Evolutionary conservation across 495 filamentous ascomycete genomes (phyloP).

Genomic region (Lophium mytilinum): DNA sequence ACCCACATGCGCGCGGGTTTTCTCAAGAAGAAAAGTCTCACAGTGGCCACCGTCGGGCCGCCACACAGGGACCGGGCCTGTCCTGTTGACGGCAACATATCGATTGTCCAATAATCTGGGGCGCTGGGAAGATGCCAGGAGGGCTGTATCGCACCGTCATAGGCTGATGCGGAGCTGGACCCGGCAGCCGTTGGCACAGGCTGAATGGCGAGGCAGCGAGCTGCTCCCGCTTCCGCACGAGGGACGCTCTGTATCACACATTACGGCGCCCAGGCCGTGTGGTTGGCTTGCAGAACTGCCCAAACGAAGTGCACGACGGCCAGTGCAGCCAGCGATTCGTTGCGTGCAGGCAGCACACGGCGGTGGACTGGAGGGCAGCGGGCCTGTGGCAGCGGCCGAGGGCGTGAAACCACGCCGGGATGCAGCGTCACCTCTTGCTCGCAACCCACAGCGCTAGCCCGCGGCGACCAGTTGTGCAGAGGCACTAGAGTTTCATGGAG

Average conservation of each 20-base stretch:
- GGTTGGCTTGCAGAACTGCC: neutral
- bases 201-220: neutral
- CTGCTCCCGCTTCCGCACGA: neutral
- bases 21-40: too few relatives aligned
- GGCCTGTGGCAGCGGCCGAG: too few relatives aligned
- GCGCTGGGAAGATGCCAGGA: neutral
- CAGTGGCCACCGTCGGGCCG: neutral
- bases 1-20: too few relatives aligned
- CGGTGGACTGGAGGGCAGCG: too few relatives aligned
- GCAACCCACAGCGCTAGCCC: too few relatives aligned
- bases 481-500: too few relatives aligned
- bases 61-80: neutral
- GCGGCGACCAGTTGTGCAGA: too few relatives aligned
- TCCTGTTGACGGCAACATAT: constrained; percentile 1
- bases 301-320: too few relatives aligned
- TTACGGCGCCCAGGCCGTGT: neutral
- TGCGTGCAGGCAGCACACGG: too few relatives aligned
- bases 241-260: neutral
- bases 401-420: too few relatives aligned
- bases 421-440: too few relatives aligned
- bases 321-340: too few relatives aligned
- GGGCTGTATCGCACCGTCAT: neutral
- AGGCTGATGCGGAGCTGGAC: neutral
- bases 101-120: constrained; percentile 3
- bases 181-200: neutral